phyloP scores from a whole-genome alignment of 2,329 filamentous ascomycete species.

The Aspergillus arachidicola region DNA sequence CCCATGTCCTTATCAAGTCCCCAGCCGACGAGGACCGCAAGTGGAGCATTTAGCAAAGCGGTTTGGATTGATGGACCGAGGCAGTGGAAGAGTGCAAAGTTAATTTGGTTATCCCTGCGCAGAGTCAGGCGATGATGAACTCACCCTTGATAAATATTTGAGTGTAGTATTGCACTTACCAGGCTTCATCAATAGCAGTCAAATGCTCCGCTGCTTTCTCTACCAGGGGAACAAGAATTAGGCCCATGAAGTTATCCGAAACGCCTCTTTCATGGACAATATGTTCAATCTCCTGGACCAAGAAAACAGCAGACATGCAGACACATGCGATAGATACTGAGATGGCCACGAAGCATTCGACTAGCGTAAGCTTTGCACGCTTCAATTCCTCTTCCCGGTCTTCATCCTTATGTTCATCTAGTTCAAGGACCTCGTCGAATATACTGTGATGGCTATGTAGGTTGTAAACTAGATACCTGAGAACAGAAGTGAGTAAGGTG shows the following conservation, averaged over 20 bases:
- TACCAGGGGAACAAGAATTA: conserved; percentile 77
- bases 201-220: conserved; percentile 87
- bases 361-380: conserved; percentile 72
- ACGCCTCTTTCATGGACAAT: conserved; percentile 57
- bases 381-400: conserved; percentile 63
- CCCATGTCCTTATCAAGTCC: conserved; percentile 70
- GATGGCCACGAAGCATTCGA: conserved; percentile 70
- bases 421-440: conserved; percentile 72
- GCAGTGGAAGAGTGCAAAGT: conserved; percentile 82
- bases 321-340: conserved; percentile 67
- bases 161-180: conserved; percentile 49
- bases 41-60: conserved; percentile 81
- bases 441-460: conserved; percentile 75
- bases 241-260: conserved; percentile 63
- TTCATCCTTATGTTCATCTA: conserved; percentile 68
- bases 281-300: conserved; percentile 71
- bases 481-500: conserved; percentile 6
- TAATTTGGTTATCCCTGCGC: conserved; percentile 60
- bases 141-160: not conserved
- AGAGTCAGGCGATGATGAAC: not conserved
- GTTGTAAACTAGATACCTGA: conserved; percentile 67
- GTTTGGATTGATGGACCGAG: conserved; percentile 88
- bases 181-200: conserved; percentile 82
- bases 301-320: conserved; percentile 70
- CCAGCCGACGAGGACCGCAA: conserved; percentile 85